Base-by-base conservation (phyloP, 2,329 filamentous ascomycete genomes). In the Davidsoniella virescens region DNA sequence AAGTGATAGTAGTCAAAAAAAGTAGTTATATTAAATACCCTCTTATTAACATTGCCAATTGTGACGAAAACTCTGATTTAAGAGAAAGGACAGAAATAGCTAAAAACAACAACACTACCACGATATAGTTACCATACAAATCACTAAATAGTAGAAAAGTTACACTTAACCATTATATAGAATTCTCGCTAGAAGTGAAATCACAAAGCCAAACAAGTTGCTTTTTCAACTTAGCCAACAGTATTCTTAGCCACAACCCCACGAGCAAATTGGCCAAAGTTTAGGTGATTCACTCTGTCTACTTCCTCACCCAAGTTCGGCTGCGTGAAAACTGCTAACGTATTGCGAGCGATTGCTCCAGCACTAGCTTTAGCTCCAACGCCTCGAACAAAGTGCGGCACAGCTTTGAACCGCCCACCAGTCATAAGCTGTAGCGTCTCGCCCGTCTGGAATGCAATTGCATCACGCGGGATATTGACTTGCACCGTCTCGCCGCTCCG, bases 241-340 rank as follows among this genome's bases (percentile, higher is more conserved):
- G 75, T 79, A 53, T 78, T 78, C 60, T 73, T 76, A 3, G 70
- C 68, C 37, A 79, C 73, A 47, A 79, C 70, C 0, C 73, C 73
- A 48, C 75, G 64, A 2, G 84, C 84, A 69, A 88, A 87, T 59
- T 82, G 75, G 18, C 82, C 84, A 72, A 88, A 90, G 38, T 76
- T 82, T 51, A 79, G 70, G 37, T 75, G 72, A 58, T 77, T 71
- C 61, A 75, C 69, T 52, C 76, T 72, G 60, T 90, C 84, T 12
- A 90, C 82, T 65, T 78, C 74, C 57, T 88, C 84, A 58, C 76
- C 84, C 54, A 96, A 65, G 67, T 95, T 94, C 20, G 92, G 92
- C 72, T 98, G 92, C 52, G 90, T 98, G 61, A 96, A 98, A 8
- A 96, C 87, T 0, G 92, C 92, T 57, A 98, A 66, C 8, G 92